Evolutionary conservation across 257 asterid genomes (phyloP).

Genomic region (Paulownia fortunei): DNA sequence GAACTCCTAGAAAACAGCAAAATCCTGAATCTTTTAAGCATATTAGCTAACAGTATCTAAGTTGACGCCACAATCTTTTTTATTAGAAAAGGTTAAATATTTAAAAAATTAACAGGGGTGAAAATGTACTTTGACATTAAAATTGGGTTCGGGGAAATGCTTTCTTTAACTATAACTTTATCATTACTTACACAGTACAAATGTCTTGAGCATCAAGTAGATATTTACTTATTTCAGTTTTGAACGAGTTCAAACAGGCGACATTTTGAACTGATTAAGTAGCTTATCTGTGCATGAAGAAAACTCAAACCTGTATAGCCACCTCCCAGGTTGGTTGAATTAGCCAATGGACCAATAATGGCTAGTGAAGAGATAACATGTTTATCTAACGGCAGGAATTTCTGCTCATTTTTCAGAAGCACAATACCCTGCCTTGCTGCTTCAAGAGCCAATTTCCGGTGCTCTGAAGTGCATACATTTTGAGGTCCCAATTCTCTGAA

Average conservation of each 20-base stretch:
- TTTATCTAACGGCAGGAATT: conserved; percentile 66
- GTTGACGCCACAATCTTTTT: background rate
- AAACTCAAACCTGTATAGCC: conserved; percentile 70
- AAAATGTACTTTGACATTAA: background rate
- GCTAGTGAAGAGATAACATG: conserved; percentile 66
- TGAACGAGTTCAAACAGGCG: background rate
- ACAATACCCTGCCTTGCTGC: conserved; percentile 91
- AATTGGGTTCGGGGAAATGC: background rate
- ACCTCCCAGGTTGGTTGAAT: conserved; percentile 74
- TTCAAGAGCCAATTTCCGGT: conserved; percentile 77
- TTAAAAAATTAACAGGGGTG: background rate
- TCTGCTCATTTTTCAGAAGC: conserved; percentile 76
- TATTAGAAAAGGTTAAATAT: background rate
- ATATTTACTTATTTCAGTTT: background rate
- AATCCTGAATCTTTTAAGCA: background rate
- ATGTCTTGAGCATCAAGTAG: background rate
- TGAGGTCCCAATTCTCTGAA: conserved; percentile 54
- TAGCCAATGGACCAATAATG: conserved; percentile 81
- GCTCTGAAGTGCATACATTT: conserved; percentile 65
- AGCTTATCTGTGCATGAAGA: background rate
- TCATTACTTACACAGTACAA: background rate
- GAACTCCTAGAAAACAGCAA: conserved; percentile 57
- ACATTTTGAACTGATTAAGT: background rate
- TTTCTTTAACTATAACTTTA: background rate
- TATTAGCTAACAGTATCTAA: background rate